Evolutionary conservation across 805 yeast genomes (phyloP).

Genomic region (Schwanniomyces polymorphus): DNA sequence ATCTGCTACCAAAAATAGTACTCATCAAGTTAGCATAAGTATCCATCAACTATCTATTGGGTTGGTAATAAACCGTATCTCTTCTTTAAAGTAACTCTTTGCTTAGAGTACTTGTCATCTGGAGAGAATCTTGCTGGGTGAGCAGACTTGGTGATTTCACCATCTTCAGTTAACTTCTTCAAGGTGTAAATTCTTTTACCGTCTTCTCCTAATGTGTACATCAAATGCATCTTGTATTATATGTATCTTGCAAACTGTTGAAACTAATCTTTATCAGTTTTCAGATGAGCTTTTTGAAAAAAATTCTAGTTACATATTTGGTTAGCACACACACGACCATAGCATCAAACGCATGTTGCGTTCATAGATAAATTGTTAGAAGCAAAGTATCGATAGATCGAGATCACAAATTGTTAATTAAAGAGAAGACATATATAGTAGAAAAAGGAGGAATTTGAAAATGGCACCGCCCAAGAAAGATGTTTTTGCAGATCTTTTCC

Average conservation of each 20-base stretch:
- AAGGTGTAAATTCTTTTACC: slow-evolving; percentile 96
- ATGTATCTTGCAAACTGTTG: not conserved
- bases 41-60: slow-evolving; percentile 32
- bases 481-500: slow-evolving; percentile 46
- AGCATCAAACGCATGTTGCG: not conserved
- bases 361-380: not conserved
- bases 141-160: slow-evolving; percentile 97
- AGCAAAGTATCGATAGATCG: not conserved
- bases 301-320: not conserved
- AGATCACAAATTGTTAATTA: not conserved
- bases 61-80: slow-evolving; percentile 88
- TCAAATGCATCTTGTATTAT: slow-evolving; percentile 78
- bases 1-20: not conserved
- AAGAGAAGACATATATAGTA: not conserved
- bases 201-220: slow-evolving; percentile 93
- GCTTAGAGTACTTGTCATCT: slow-evolving; percentile 98
- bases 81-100: slow-evolving; percentile 96
- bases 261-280: not conserved
- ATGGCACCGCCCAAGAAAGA: slow-evolving; percentile 43
- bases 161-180: slow-evolving; percentile 73
- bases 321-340: not conserved
- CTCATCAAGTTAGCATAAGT: not conserved
- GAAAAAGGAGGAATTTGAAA: not conserved
- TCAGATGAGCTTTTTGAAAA: slow-evolving; percentile 4
- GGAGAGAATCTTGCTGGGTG: slow-evolving; percentile 99